Evolutionary conservation across 163 green algal species (phyloP).

Genomic region (Scenedesmus sp.): DNA sequence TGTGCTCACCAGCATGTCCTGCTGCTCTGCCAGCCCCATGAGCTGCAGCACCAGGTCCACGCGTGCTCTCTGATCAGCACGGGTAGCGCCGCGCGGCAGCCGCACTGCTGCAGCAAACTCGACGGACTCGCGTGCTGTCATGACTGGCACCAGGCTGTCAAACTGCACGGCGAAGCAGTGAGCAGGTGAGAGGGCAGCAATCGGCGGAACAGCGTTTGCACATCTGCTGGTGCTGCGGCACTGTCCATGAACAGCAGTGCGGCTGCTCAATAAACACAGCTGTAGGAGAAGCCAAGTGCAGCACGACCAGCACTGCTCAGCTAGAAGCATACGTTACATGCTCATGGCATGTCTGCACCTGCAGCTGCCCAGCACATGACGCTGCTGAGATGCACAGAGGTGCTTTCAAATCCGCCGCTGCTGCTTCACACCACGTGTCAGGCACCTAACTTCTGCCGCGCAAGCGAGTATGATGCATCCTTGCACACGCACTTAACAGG

Average conservation of each 20-base stretch:
- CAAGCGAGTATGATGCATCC: no score
- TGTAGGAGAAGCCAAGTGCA: no score
- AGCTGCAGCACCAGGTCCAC: constrained; percentile 40
- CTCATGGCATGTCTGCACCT: no score
- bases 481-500: no score
- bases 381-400: no score
- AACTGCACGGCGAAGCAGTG: constrained; percentile 47
- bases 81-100: constrained; percentile 14
- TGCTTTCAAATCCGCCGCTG: no score
- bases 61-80: neutral
- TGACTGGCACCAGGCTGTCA: constrained; percentile 65
- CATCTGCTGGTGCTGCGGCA: neutral
- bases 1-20: constrained; percentile 54
- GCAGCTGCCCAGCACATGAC: no score
- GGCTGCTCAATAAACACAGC: no score
- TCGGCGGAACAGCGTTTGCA: neutral
- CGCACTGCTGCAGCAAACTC: constrained; percentile 61
- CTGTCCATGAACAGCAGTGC: neutral
- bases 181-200: neutral
- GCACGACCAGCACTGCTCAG: no score
- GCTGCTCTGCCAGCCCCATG: constrained; percentile 54
- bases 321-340: no score
- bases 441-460: neutral
- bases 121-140: constrained; percentile 63
- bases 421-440: neutral